phyloP scores from a whole-genome alignment of 140 eudicot species.

The Anethum foeniculum region DNA sequence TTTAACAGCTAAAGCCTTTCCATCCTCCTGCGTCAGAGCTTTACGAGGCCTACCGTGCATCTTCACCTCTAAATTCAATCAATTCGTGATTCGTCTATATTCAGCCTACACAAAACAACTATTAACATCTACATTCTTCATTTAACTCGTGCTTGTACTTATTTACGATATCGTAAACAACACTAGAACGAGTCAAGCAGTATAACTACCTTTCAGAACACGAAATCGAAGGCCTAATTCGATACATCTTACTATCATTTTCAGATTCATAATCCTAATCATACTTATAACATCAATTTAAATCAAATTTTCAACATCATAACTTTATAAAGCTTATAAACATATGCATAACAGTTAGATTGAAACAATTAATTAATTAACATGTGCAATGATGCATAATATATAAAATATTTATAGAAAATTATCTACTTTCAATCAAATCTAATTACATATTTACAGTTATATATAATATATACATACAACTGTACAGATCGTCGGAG shows the following conservation, averaged over 20 bases:
- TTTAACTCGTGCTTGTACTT: neutral
- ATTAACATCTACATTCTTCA: slow-evolving; percentile 18
- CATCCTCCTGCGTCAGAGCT: slow-evolving; percentile 44
- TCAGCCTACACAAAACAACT: neutral
- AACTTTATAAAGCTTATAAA: too few relatives aligned
- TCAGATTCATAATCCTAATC: neutral
- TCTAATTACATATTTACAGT: neutral
- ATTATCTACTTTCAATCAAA: too few relatives aligned
- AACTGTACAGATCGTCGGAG: neutral
- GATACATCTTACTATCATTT: neutral
- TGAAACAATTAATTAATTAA: neutral
- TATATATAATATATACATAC: neutral
- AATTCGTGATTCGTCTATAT: neutral
- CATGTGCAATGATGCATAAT: too few relatives aligned
- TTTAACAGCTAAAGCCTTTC: slow-evolving; percentile 42
- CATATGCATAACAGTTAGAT: too few relatives aligned
- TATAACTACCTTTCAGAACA: neutral
- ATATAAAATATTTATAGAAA: too few relatives aligned
- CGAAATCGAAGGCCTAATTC: neutral
- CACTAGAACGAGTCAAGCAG: neutral
- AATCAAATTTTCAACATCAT: neutral
- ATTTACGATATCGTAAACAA: neutral
- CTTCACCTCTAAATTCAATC: slow-evolving; percentile 11
- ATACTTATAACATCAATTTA: neutral
- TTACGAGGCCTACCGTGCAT: slow-evolving; percentile 92